Conservation (phyloP, 345 rosid species). For the Hibiscus mutabilis region DNA sequence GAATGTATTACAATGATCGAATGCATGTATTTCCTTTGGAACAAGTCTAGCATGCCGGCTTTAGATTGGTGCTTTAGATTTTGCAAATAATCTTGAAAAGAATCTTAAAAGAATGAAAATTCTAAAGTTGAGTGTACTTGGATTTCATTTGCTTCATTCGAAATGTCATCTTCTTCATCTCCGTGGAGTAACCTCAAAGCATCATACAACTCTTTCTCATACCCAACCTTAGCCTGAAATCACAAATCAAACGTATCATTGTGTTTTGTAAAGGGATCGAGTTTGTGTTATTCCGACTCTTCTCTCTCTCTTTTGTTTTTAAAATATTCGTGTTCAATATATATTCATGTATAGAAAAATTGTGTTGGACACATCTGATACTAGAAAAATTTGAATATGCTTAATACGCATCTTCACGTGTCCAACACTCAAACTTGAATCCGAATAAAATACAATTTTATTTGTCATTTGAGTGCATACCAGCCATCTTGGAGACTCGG, state of each 20-base stretch:
- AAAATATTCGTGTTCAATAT: too few species aligned
- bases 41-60: conserved; percentile 2
- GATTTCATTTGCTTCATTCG: conserved; percentile 15
- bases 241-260: background rate
- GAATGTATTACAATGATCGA: background rate
- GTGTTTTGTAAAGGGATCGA: too few species aligned
- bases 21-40: conserved; percentile 10
- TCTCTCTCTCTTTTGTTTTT: too few species aligned
- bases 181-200: conserved; percentile 11
- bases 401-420: too few species aligned
- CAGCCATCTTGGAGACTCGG: conserved; percentile 64
- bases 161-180: background rate
- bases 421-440: background rate
- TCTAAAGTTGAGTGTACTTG: background rate
- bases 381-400: too few species aligned
- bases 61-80: conserved; percentile 4
- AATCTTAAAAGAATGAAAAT: background rate
- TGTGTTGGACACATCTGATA: too few species aligned
- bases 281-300: too few species aligned
- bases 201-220: background rate
- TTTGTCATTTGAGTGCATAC: conserved; percentile 17
- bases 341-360: too few species aligned
- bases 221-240: conserved; percentile 14
- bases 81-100: conserved; percentile 8
- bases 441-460: background rate